Conservation (phyloP, 768 basidiomycete species). For the Cystoderma amianthinum region DNA sequence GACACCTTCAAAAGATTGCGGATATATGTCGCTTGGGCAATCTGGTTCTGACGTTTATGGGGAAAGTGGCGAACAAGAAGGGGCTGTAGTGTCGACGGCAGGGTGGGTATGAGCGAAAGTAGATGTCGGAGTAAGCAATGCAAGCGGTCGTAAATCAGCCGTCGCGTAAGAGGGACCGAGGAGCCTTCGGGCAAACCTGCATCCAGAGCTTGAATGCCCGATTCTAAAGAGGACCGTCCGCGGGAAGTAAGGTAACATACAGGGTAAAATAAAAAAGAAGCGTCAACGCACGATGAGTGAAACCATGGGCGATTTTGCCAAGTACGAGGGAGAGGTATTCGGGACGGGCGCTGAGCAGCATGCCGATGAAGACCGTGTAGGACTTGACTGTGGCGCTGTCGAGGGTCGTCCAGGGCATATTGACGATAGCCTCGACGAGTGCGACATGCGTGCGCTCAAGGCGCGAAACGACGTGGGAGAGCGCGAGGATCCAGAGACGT, state of each 20-base stretch:
- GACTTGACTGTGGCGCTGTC: constrained; percentile 80
- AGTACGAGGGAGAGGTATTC: constrained; percentile 88
- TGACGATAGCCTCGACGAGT: constrained; percentile 82
- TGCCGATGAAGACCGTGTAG: constrained; percentile 85
- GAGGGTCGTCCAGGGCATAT: constrained; percentile 89
- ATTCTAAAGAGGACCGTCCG: constrained; percentile 45
- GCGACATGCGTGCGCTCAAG: constrained; percentile 74
- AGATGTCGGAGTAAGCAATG: constrained; percentile 84
- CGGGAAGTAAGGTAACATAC: neutral
- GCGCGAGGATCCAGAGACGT: constrained; percentile 75
- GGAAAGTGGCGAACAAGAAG: constrained; percentile 84
- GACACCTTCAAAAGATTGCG: constrained; percentile 80
- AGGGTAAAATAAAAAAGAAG: neutral
- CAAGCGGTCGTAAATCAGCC: constrained; percentile 78
- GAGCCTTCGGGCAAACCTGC: constrained; percentile 57
- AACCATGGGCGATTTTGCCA: constrained; percentile 73
- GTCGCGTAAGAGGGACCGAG: constrained; percentile 66
- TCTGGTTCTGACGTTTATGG: constrained; percentile 82
- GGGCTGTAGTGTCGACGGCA: constrained; percentile 82
- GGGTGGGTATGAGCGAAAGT: constrained; percentile 86
- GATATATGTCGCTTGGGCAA: constrained; percentile 82
- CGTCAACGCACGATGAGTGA: constrained; percentile 75
- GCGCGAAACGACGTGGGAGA: constrained; percentile 89
- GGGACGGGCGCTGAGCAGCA: constrained; percentile 85
- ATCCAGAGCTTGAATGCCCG: constrained; percentile 58